Evolutionary conservation across 805 yeast genomes (phyloP), one percentile per base, ranked within the genome.

Genomic region (Cyberlindnera nakhonratchasimensis): DNA sequence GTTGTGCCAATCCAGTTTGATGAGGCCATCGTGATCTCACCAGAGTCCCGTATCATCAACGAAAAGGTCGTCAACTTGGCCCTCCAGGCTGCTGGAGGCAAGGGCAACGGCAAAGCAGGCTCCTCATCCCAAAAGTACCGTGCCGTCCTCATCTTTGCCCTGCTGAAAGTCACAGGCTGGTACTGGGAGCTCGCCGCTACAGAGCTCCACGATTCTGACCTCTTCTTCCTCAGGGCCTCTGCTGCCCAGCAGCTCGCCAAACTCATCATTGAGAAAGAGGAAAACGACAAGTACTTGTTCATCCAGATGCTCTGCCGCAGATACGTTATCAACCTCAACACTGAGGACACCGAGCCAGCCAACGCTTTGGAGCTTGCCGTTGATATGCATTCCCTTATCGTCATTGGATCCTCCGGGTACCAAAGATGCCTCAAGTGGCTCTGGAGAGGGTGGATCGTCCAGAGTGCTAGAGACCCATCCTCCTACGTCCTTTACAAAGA

Each of bases 391-490:
- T 76, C 85, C 10, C 80, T 90, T 8, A 71, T 74, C 18, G 81
- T 87, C 14, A 86, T 89, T 53, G 81, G 88, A 2, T 78, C 95
- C 0, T 67, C 82, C 8, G 96, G 96, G 0, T 88, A 79, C 61
- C 96, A 88, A 62, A 67, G 95, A 40, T 86, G 96, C 65, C 74
- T 87, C 55, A 79, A 82, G 51, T 88, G 96, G 95, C 63, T 88
- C 37, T 88, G 96, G 96, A 69, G 90, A 43, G 96, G 96, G 22
- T 86, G 96, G 95, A 85, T 88, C 48, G 72, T 85, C 38, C 96
- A 87, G 63, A 75, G 83, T 18, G 76, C 80, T 11, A 62, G 60
- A 12, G 87, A 86, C 57, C 86, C 93, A 6, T 72, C 75, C 19
- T 78, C 80, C 13, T 88, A 83, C 53, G 80, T 77, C 20, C 56